Evolutionary conservation across 257 asterid species (phyloP), one percentile per base, ranked within the genome.

Genomic region (Solanum etuberosum): DNA sequence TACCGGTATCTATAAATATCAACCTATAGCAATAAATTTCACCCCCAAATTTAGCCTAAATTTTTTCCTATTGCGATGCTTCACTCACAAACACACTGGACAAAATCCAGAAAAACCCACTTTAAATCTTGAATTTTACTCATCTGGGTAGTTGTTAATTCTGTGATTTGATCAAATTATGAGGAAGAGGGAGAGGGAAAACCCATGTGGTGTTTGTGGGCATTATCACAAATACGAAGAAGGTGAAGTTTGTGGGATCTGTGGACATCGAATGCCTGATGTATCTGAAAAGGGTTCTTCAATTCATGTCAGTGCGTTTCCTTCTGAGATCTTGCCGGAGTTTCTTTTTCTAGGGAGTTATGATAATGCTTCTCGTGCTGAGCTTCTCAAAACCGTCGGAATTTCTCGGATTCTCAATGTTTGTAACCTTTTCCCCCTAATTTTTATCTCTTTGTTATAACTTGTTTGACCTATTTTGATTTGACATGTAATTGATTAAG

Each of bases 141-240:
- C n/a, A 14, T 70, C 12, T 31, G 77, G 61, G 61, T 51, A 54
- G 63, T 70, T 71, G 14, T 32, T 32, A 6, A 32, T 71, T 71
- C 38, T 31, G 76, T 8, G 25, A 74, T 21, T 37, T 25, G 42
- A 23, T 74, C 61, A 42, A 40, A 40, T 23, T 25, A 95, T 94
- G 98, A 95, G 98, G 95, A 96, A 96, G 90, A 90, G 99, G 34
- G 98, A 93, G 88, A 90, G 98, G 16, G 99, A 96, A 87, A 96
- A 95, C 57, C 99, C 98, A 2, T 96, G 99, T 86, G 97, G 95
- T 83, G 88, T 96, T 73, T 96, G 99, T 57, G 98, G 98, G 72
- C 98, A 96, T 92, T 96, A 95, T 93, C 99, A 96, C 93, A 96
- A 96, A 94, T 95, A 93, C 89, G 98, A 96, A 87, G 97, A 94